Conservation (phyloP, 2,329 filamentous ascomycete species). For the Ophiocordyceps robertsii region DNA sequence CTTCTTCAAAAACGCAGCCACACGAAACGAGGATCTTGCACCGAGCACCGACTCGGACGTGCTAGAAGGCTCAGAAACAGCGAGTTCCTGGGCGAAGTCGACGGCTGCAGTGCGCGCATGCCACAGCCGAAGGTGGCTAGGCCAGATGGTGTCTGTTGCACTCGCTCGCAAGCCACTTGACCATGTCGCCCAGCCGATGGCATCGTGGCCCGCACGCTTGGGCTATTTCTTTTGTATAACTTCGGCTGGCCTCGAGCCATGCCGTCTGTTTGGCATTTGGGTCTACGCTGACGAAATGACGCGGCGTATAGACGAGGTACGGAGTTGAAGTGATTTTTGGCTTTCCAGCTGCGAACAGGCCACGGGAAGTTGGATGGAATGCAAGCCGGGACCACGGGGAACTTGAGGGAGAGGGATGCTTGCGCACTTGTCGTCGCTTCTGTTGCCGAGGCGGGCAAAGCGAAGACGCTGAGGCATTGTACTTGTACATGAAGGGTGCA, state of each 20-base stretch:
- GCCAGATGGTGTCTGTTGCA: no score
- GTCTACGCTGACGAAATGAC: not conserved
- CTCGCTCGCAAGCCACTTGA: no score
- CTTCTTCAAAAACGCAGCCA: not conserved
- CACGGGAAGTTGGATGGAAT: not conserved
- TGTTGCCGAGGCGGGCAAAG: not conserved
- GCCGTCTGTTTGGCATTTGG: not conserved
- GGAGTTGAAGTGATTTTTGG: conserved; percentile 4
- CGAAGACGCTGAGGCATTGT: not conserved
- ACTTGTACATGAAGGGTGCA: not conserved
- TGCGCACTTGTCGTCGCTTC: not conserved
- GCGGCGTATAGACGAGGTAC: conserved; percentile 6
- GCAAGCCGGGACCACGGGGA: not conserved
- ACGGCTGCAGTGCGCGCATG: no score
- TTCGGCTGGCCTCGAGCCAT: not conserved
- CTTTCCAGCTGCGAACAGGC: not conserved
- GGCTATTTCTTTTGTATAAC: not conserved
- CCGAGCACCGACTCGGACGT: not conserved
- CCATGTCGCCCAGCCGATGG: not conserved
- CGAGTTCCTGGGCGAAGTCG: no score
- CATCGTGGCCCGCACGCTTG: not conserved
- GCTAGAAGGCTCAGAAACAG: no score
- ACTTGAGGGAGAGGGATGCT: not conserved
- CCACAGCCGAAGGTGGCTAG: no score
- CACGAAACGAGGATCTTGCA: not conserved